phyloP scores from a whole-genome alignment of 495 filamentous ascomycete genomes.

The Aspergillus sparsus region DNA sequence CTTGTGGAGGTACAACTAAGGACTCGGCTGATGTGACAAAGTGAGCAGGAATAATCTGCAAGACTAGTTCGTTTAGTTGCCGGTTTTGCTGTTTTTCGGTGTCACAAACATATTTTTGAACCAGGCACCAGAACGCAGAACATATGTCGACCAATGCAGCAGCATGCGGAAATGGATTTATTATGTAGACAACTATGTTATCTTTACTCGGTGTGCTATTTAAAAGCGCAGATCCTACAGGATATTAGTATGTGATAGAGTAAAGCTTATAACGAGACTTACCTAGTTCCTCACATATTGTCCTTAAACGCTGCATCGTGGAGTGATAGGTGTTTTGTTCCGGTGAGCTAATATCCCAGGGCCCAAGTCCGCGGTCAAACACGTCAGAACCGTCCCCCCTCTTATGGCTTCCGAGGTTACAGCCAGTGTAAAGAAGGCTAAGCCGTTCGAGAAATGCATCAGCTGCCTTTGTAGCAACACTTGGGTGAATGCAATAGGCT shows the following conservation, averaged over 20 bases:
- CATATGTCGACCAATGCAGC: slow-evolving; percentile 73
- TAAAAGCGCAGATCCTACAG: slow-evolving; percentile 44
- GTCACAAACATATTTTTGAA: slow-evolving; percentile 63
- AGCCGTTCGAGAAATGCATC: slow-evolving; percentile 71
- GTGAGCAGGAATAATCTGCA: slow-evolving; percentile 79
- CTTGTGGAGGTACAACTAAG: slow-evolving; percentile 66
- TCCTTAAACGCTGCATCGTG: slow-evolving; percentile 40
- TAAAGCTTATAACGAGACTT: slow-evolving; percentile 18
- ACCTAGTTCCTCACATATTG: slow-evolving; percentile 48
- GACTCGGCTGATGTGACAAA: slow-evolving; percentile 66
- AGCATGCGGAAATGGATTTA: slow-evolving; percentile 70
- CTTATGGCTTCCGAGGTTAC: slow-evolving; percentile 72
- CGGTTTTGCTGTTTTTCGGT: slow-evolving; percentile 49
- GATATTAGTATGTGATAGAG: slow-evolving; percentile 26
- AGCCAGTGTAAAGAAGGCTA: slow-evolving; percentile 72
- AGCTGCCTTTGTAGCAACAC: slow-evolving; percentile 57
- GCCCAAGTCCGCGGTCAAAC: slow-evolving; percentile 60
- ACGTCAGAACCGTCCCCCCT: slow-evolving; percentile 53
- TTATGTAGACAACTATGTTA: slow-evolving; percentile 83
- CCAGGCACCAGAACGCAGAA: slow-evolving; percentile 73
- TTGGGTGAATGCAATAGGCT: slow-evolving; percentile 78
- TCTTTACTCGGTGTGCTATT: slow-evolving; percentile 47
- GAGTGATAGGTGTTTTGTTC: slow-evolving; percentile 35
- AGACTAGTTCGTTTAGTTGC: slow-evolving; percentile 66
- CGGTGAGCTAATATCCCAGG: slow-evolving; percentile 43